A percentile compares a stretch with the other conserved stretches of the same genome.
Evolutionary conservation across 371 early-diverging fungal genomes (phyloP).

Genomic region (Paramicrosporidium saccamoebae): DNA sequence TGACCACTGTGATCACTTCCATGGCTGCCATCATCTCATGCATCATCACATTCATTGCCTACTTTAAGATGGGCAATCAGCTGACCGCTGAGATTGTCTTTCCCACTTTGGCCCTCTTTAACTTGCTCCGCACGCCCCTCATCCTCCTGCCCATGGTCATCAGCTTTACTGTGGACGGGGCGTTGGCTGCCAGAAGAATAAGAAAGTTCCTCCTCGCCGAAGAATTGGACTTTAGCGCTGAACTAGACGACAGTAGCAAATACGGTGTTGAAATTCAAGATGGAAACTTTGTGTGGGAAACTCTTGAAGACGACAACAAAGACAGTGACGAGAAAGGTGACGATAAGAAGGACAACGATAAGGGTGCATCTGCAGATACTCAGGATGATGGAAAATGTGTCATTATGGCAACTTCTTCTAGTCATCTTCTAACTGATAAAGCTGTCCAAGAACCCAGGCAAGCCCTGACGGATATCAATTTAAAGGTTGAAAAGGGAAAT

Average conservation of each 20-base stretch:
- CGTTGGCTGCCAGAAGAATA: slow-evolving; percentile 46
- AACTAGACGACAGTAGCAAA: too few species aligned
- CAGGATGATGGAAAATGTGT: too few species aligned
- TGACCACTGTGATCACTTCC: slow-evolving; percentile 21
- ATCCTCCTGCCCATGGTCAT: slow-evolving; percentile 31
- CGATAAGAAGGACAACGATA: too few species aligned
- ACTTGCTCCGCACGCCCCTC: slow-evolving; percentile 68
- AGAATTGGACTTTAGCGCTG: slow-evolving; percentile 30
- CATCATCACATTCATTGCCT: slow-evolving; percentile 55
- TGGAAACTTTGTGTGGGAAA: too few species aligned
- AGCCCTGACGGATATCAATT: slow-evolving; percentile 17
- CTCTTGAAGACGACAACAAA: too few species aligned
- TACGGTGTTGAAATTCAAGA: too few species aligned
- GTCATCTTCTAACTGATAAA: too few species aligned
- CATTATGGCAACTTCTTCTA: too few species aligned
- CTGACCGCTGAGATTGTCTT: slow-evolving; percentile 43
- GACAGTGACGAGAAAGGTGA: too few species aligned
- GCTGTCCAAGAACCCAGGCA: slow-evolving; percentile 9
- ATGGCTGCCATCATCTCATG: slow-evolving; percentile 24
- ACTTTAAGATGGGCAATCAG: slow-evolving; percentile 41
- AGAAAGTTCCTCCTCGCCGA: slow-evolving; percentile 27
- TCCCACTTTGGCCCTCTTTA: slow-evolving; percentile 62
- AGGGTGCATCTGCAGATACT: too few species aligned
- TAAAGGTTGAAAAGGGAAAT: slow-evolving; percentile 18
- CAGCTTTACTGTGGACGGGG: slow-evolving; percentile 36